Base-by-base conservation (phyloP, 768 basidiomycete genomes). In the Rubroboletus pulcherrimus region DNA sequence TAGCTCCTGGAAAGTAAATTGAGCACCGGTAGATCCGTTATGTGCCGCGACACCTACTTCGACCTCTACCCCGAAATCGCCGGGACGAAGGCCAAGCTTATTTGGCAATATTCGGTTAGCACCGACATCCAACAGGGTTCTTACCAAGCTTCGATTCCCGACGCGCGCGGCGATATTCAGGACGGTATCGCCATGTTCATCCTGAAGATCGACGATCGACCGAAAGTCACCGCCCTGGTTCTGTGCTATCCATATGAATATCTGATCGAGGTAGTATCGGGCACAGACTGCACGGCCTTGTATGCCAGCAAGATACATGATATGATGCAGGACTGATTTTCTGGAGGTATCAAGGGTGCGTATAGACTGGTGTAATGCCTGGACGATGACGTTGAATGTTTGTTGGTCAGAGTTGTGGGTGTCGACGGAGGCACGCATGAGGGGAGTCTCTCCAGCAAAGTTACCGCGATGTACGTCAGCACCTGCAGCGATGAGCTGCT, bases 101-200 rank as follows among this genome's bases (percentile, higher is more conserved):
- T 99, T 99, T 19, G 88, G 82, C 57, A 91, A 77, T 63, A 84
- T 81, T 61, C 89, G 84, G 71, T 98, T 96, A 6, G 96, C 97
- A 12, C 93, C 94, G 8, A 93, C 91, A 65, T 97, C 95, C 56
- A 99, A 64, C 62, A 98, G 71, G 4, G 92, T 87, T 63, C 88
- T 78, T 14, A 98, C 93, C 56, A 98, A 70, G 57, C 87, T 86
- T 58, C 89, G 78, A 69, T 93, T 97, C 2, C 97, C 97, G 1
- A 98, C 89, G 53, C 96, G 75, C 0, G 96, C 95, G 14, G 96
- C 93, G 63, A 98, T 91, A 73, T 97, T 97, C 64, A 99, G 71
- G 7, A 93, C 93, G 0, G 96, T 98, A 67, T 99, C 97, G 0
- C 96, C 97, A 68, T 98, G 88, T 61, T 91, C 85, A 66, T 99